Conservation (phyloP, 2,329 filamentous ascomycete species). For the Fusarium caatingaense region DNA sequence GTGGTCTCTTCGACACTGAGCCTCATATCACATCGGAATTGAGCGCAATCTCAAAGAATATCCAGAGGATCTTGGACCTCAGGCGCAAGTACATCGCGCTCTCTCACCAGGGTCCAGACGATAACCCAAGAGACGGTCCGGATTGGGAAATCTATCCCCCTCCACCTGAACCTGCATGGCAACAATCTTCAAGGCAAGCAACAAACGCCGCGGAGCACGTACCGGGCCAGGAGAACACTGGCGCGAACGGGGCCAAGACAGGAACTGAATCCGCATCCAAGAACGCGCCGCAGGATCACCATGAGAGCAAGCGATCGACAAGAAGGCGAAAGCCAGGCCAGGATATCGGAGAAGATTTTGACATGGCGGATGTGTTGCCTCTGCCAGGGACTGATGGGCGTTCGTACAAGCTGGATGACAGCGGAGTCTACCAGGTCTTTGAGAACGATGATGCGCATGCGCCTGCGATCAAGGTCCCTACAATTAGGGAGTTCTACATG, state of each 20-base stretch:
- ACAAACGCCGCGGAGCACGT: slow-evolving; percentile 27
- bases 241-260: slow-evolving; percentile 23
- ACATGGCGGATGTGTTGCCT: slow-evolving; percentile 80
- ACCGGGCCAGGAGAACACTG: slow-evolving; percentile 36
- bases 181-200: slow-evolving; percentile 44
- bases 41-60: slow-evolving; percentile 86
- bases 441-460: slow-evolving; percentile 72
- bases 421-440: slow-evolving; percentile 93
- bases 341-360: slow-evolving; percentile 92
- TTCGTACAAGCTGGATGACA: slow-evolving; percentile 82
- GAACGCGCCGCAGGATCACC: slow-evolving; percentile 38
- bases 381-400: slow-evolving; percentile 77
- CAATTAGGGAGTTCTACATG: slow-evolving; percentile 94
- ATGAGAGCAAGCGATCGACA: slow-evolving; percentile 57
- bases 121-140: slow-evolving; percentile 88
- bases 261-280: slow-evolving; percentile 7
- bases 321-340: slow-evolving; percentile 85
- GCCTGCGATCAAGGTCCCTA: slow-evolving; percentile 87
- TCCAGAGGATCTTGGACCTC: slow-evolving; percentile 88
- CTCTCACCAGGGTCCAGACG: slow-evolving; percentile 82
- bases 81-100: slow-evolving; percentile 89
- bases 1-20: slow-evolving; percentile 74
- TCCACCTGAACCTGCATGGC: slow-evolving; percentile 91
- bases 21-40: slow-evolving; percentile 86
- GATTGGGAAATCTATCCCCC: slow-evolving; percentile 91